phyloP scores from a whole-genome alignment of 2,329 filamentous ascomycete species.

The Fusarium austroafricanum region DNA sequence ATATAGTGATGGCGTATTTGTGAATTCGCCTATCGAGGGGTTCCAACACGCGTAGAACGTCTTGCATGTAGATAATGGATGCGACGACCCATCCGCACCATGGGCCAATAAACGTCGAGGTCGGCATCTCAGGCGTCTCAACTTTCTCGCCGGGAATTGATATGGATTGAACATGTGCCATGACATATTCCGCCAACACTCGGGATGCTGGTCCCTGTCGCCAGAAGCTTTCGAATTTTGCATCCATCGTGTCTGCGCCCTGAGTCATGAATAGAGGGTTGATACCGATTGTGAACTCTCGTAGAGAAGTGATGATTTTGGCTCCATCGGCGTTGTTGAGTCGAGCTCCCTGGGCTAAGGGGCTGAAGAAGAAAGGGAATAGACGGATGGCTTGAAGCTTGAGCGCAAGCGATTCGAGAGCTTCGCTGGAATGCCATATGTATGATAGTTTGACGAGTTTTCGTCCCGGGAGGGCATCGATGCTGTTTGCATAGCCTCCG shows the following conservation, averaged over 20 bases:
- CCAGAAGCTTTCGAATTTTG: slow-evolving; percentile 10
- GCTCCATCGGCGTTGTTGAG: not conserved
- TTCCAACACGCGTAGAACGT: not conserved
- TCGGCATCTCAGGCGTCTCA: fast-evolving
- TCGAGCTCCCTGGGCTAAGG: not conserved
- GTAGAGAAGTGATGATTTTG: not conserved
- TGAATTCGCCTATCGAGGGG: not conserved
- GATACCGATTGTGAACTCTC: not conserved
- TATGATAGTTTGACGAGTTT: slow-evolving; percentile 10
- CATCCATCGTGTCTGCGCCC: not conserved
- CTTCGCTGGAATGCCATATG: slow-evolving; percentile 10
- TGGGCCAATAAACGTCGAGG: not conserved
- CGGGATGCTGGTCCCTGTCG: not conserved
- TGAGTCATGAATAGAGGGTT: not conserved
- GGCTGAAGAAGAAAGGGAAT: slow-evolving; percentile 14
- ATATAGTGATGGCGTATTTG: not conserved
- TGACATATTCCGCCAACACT: not conserved
- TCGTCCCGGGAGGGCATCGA: not conserved
- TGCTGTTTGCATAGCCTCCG: not conserved
- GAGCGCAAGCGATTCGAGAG: not conserved
- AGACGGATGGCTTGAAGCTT: slow-evolving; percentile 16
- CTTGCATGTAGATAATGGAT: not conserved
- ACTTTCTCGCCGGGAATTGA: fast-evolving
- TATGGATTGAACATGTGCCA: not conserved
- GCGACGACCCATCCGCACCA: slow-evolving; percentile 4